Conservation (phyloP, 495 filamentous ascomycete species). For the Symbiotaphrina buchneri region DNA sequence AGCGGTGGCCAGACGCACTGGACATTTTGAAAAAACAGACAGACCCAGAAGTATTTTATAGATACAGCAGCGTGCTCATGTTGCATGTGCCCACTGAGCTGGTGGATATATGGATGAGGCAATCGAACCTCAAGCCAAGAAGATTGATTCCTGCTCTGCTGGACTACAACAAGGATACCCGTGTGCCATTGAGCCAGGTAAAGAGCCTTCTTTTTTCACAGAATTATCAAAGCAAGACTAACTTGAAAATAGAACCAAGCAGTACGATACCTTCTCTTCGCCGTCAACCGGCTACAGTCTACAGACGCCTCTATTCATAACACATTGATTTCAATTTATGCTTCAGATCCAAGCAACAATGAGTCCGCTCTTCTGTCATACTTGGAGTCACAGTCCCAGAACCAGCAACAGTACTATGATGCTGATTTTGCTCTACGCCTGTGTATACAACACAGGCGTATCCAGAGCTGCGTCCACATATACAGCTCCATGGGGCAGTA, state of each 20-base stretch:
- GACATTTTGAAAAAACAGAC: constrained; percentile 78
- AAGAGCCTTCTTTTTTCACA: constrained; percentile 13
- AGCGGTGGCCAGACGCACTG: constrained; percentile 79
- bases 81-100: constrained; percentile 61
- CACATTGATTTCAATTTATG: constrained; percentile 89
- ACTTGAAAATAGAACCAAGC: constrained; percentile 53
- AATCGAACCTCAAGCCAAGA: constrained; percentile 66
- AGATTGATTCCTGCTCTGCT: constrained; percentile 81
- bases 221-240: background rate
- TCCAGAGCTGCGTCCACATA: constrained; percentile 85
- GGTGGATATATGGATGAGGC: constrained; percentile 85
- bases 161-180: constrained; percentile 67
- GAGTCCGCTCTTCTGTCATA: constrained; percentile 74
- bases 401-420: constrained; percentile 51
- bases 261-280: constrained; percentile 78
- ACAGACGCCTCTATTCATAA: constrained; percentile 88
- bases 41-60: constrained; percentile 82
- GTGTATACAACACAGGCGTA: constrained; percentile 80
- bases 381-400: constrained; percentile 56
- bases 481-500: constrained; percentile 92
- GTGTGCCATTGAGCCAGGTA: constrained; percentile 24
- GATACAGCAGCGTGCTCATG: constrained; percentile 91
- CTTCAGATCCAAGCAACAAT: constrained; percentile 57
- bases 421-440: constrained; percentile 92
- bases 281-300: constrained; percentile 69